A percentile compares a stretch with the other conserved stretches of the same genome.
Conservation (phyloP, 1,284 basidiomycete genomes). For the Ganoderma multipileum region DNA sequence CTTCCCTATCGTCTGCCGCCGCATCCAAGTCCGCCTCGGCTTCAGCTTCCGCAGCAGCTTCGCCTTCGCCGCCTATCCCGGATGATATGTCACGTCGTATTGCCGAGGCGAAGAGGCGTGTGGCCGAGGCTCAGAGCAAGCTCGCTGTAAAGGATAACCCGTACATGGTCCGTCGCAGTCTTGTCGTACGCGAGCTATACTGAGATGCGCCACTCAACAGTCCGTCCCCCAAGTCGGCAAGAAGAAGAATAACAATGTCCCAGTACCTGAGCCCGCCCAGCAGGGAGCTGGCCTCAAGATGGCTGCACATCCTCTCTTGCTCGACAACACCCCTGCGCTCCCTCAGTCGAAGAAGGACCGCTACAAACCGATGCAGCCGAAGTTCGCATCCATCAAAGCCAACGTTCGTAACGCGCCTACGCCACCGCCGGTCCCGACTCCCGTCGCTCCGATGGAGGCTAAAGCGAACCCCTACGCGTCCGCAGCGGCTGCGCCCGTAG, state of each 20-base stretch:
- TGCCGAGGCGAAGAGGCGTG: constrained; percentile 80
- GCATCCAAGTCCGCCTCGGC: constrained; percentile 38
- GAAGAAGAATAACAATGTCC: constrained; percentile 44
- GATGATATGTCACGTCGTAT: constrained; percentile 75
- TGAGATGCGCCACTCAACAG: constrained; percentile 38
- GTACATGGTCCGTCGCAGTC: constrained; percentile 69
- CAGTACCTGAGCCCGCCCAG: constrained; percentile 60
- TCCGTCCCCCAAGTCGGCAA: constrained; percentile 60
- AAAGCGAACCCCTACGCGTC: constrained; percentile 80
- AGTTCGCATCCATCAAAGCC: constrained; percentile 93
- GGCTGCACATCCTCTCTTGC: constrained; percentile 87
- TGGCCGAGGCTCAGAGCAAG: constrained; percentile 80
- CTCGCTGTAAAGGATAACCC: constrained; percentile 80
- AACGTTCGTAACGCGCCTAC: constrained; percentile 77
- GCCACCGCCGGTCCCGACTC: constrained; percentile 62
- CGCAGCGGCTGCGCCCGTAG: constrained; percentile 47
- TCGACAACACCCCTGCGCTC: constrained; percentile 64
- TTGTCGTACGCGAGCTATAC: background rate
- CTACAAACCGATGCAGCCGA: constrained; percentile 97
- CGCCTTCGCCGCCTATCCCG: constrained; percentile 51
- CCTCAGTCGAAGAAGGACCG: constrained; percentile 85
- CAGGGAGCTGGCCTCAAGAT: constrained; percentile 88
- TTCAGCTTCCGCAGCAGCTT: constrained; percentile 40
- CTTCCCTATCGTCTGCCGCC: constrained; percentile 40
- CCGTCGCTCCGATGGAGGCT: constrained; percentile 46